Evolutionary conservation across 2,329 filamentous ascomycete species (phyloP), one percentile per base, ranked within the genome.

Genomic region (Exophiala phaeomuriformis): DNA sequence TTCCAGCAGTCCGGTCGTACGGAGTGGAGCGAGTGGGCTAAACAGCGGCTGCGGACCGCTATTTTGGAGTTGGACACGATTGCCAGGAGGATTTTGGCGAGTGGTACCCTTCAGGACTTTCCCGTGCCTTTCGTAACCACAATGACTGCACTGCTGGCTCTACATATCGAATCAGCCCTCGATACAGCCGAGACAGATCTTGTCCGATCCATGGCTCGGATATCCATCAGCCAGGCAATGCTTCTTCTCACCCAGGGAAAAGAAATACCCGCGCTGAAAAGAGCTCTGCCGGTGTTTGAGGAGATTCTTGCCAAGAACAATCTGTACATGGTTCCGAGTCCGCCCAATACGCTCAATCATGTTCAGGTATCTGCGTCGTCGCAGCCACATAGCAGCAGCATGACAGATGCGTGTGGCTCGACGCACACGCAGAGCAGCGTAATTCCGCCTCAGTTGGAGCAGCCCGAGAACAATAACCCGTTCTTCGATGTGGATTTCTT

Each of bases 161-260:
- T 62, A 47, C 60, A 62, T 39, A 62, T 62, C 58, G 60, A 62
- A 56, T 55, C 60, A 36, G 60, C 60, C 51, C 58, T 62, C 43
- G 58, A 62, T 53, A 51, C 56, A 50, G 46, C 53, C 53, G 60
- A 61, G 58, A 59, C 58, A 56, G 60, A 62, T 44, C 58, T 62
- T 33, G 56, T 62, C 58, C 60, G 58, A 54, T 62, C 60, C 58
- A 61, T 62, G 60, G 60, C 60, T 55, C 60, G 60, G 47, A 62
- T 62, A 52, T 62, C 58, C 53, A 62, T 62, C 60, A 62, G 52
- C 56, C 58, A 62, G 51, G 55, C 52, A 53, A 62, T 62, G 58
- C 60, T 62, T 52, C 5, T 62, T 48, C 60, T 62, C 51, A 54
- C 44, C 48, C 60, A 61, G 44, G 58, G 60, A 51, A 59, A 58